Percentiles rank a stretch among this genome's conserved stretches.
Conservation (phyloP, 2,329 filamentous ascomycete genomes). For the Davidsoniella virescens region DNA sequence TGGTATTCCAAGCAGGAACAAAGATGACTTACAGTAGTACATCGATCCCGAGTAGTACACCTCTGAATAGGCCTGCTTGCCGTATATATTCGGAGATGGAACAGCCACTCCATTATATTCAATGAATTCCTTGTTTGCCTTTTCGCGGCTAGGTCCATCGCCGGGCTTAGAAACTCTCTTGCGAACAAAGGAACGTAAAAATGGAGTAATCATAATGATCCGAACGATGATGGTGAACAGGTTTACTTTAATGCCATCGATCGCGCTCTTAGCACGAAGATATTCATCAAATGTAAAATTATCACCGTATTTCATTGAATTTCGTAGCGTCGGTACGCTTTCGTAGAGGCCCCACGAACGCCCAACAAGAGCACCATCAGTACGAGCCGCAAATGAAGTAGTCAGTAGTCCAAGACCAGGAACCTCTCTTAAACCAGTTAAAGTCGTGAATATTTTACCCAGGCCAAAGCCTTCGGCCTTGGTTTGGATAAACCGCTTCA, state of each 20-base stretch:
- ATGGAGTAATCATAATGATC: conserved; percentile 29
- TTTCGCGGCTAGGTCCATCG: conserved; percentile 35
- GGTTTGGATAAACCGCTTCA: conserved; percentile 23
- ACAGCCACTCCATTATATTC: conserved; percentile 46
- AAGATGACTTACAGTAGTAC: conserved; percentile 43
- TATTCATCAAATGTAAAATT: conserved; percentile 44
- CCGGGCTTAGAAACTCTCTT: conserved; percentile 36
- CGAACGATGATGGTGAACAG: conserved; percentile 28
- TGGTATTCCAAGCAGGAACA: conserved; percentile 7
- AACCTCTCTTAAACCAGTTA: conserved; percentile 34
- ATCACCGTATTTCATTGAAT: conserved; percentile 37
- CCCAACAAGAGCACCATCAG: conserved; percentile 39
- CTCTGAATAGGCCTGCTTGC: conserved; percentile 37
- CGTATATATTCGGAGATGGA: conserved; percentile 16
- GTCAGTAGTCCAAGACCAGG: conserved; percentile 39
- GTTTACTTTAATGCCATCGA: conserved; percentile 35
- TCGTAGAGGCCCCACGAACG: conserved; percentile 45
- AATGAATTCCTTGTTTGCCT: conserved; percentile 39
- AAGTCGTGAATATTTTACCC: conserved; percentile 9
- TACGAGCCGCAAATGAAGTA: conserved; percentile 31
- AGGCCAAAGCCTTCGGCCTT: neutral
- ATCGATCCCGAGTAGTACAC: conserved; percentile 35
- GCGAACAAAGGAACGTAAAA: conserved; percentile 28
- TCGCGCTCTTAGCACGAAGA: conserved; percentile 31
- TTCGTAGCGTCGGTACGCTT: conserved; percentile 26